A percentile compares a stretch with the other conserved stretches of the same genome.
Evolutionary conservation across 495 filamentous ascomycete genomes (phyloP).

Genomic region (Xylaria grammica): DNA sequence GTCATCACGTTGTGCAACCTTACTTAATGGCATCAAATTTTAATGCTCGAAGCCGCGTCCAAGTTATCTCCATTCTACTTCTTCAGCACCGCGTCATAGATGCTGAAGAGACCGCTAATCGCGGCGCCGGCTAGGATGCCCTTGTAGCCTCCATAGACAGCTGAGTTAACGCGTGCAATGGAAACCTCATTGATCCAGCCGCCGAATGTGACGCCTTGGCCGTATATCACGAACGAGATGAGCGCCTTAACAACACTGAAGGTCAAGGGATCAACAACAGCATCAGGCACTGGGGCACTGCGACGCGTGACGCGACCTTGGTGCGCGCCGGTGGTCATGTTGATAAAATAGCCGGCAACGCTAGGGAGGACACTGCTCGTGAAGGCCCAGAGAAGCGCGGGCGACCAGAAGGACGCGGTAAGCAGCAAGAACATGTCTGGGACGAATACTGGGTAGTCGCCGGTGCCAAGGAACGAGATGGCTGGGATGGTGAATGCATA

Average conservation of each 20-base stretch:
- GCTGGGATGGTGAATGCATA: constrained; percentile 74
- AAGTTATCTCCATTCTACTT: constrained; percentile 52
- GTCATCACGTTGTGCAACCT: background rate
- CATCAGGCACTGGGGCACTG: constrained; percentile 40
- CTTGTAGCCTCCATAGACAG: constrained; percentile 72
- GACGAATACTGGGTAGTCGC: constrained; percentile 60
- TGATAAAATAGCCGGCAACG: constrained; percentile 82
- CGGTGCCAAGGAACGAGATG: constrained; percentile 56
- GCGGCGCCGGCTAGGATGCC: constrained; percentile 74
- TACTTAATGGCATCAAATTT: background rate
- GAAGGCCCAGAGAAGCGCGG: constrained; percentile 75
- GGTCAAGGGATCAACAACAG: constrained; percentile 79
- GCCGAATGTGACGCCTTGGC: constrained; percentile 68
- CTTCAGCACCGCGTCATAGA: constrained; percentile 85
- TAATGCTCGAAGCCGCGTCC: background rate
- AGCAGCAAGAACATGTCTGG: constrained; percentile 86
- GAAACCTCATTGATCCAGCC: constrained; percentile 62
- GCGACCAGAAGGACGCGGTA: constrained; percentile 79
- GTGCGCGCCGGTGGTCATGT: constrained; percentile 62
- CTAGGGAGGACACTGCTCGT: constrained; percentile 74
- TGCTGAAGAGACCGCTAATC: constrained; percentile 69
- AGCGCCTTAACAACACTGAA: constrained; percentile 89
- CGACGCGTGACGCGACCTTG: constrained; percentile 37
- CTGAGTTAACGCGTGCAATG: constrained; percentile 64
- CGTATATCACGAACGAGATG: constrained; percentile 78